Evolutionary conservation across 306 rosid genomes (phyloP).

Genomic region (Glycyrrhiza uralensis): DNA sequence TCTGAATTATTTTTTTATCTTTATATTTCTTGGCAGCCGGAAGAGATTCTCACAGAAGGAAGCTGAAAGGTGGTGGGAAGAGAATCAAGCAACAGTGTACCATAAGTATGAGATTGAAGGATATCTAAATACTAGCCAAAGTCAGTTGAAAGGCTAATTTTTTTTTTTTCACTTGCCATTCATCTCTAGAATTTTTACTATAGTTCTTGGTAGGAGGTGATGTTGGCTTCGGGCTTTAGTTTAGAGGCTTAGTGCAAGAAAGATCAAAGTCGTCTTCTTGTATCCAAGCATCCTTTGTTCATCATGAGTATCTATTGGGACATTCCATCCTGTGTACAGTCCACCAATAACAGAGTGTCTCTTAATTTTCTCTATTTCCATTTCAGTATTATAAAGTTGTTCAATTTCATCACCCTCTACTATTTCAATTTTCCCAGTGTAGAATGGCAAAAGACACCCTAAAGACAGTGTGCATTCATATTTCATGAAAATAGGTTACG

Average conservation of each 20-base stretch:
- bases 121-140: conserved; percentile 44
- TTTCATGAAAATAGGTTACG: not conserved
- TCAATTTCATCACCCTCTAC: not conserved
- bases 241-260: conserved; percentile 24
- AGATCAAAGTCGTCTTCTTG: conserved; percentile 22
- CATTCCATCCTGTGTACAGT: conserved; percentile 33
- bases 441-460: not conserved
- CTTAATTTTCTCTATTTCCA: conserved; percentile 19
- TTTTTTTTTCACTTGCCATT: conserved; percentile 33
- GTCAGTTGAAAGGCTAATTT: conserved; percentile 37
- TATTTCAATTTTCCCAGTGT: not conserved
- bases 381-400: not conserved
- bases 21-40: conserved; percentile 47
- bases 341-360: conserved; percentile 19
- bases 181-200: conserved; percentile 29
- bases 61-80: conserved; percentile 89
- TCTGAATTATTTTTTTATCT: too few species aligned
- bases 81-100: conserved; percentile 60
- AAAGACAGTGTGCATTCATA: not conserved
- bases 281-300: conserved; percentile 19
- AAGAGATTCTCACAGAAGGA: conserved; percentile 61
- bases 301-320: conserved; percentile 26
- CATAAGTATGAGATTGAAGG: conserved; percentile 64
- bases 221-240: conserved; percentile 33
- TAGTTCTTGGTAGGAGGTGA: conserved; percentile 28